Base-by-base conservation (phyloP, 768 basidiomycete species). In the Phlebiopsis gigantea region DNA sequence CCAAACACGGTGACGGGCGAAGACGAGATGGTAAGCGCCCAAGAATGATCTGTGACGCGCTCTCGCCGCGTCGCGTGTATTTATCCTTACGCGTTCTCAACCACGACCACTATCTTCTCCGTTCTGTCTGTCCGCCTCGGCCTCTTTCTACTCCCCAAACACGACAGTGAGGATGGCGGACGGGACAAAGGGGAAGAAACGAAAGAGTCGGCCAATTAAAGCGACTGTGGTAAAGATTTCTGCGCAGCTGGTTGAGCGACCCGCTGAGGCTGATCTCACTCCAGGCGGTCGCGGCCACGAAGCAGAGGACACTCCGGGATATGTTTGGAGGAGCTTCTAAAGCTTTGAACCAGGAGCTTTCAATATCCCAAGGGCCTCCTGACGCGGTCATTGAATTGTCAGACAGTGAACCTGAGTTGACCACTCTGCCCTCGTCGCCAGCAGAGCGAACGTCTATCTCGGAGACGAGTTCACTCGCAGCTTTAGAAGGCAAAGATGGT, bases 241-340 rank as follows among this genome's bases (percentile, higher is more conserved):
- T 48, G 17, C 47, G 12, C 4, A 44, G 14, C 48, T 10, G 22
- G 12, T 29, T 19, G 28, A 5, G 47, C 25, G 29, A 5, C 15
- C 4, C 6, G 26, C 15, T 31, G 10, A 31, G 30, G 3, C 2
- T 7, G 4, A n/a, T 28, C 7, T 2, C 21, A 24, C n/a, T 12
- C n/a, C 42, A 55, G 53, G 53, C 47, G 19, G 53, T 46, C 5
- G 25, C 46, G 9, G 24, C 41, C 14, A 41, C 46, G 8, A 55
- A 47, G n/a, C 59, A 60, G 41, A 26, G 46, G 25, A 51, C 59
- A 44, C 30, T 60, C 2, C 53, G 29, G 41, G 59, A 60, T 41
- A 60, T 60, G 56, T 60, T 60, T 46, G 55, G 54, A 8, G 42
- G 53, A 5, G 28, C 41, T 14, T 39, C 46, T 2, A 47, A 30